Evolutionary conservation across 2,329 filamentous ascomycete genomes (phyloP), one percentile per base, ranked within the genome.

Genomic region (Penicillium oxalicum): DNA sequence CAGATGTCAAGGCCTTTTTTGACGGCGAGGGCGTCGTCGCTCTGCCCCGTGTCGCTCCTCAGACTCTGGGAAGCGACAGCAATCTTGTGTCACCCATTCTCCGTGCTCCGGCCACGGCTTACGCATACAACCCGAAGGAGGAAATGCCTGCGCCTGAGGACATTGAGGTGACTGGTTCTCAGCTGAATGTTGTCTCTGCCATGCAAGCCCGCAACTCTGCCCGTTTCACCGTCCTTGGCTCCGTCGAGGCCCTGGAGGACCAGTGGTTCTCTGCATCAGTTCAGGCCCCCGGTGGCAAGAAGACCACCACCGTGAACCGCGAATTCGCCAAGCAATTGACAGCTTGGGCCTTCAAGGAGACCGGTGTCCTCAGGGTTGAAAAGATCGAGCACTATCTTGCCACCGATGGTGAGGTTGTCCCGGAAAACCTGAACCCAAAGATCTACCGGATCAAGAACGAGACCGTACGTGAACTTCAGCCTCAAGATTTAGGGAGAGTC

Each of bases 371-470:
- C 59, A 86, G 87, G 61, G 87, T 95, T 61, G 88, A 88, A 66
- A 81, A 79, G 61, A 79, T 97, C 55, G 81, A 90, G 72, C 93
- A 98, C 72, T 84, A 84, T 64, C 69, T 81, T 50, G 65, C 61
- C 47, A 74, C 77, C 51, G 64, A 81, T 57, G 80, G 79, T 58
- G 76, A 72, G 50, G 70, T 54, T 68, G 74, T 65, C 54, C 80
- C 55, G 2, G 66, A 70, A 45, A 66, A 70, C 40, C 48, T 70
- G 49, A 96, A 96, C 75, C 91, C 91, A 8, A 80, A 75, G 48
- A 91, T 97, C 58, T 98, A 98, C 75, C 82, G 93, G 57, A 84
- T 98, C 68, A 98, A 97, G 80, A 95, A 89, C 72, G 86, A 96
- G 65, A 91, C 96, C 61, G 91, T 95, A 81, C 67, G 89, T 87